Evolutionary conservation across 257 asterid species (phyloP).

Genomic region (Agastache rugosa): DNA sequence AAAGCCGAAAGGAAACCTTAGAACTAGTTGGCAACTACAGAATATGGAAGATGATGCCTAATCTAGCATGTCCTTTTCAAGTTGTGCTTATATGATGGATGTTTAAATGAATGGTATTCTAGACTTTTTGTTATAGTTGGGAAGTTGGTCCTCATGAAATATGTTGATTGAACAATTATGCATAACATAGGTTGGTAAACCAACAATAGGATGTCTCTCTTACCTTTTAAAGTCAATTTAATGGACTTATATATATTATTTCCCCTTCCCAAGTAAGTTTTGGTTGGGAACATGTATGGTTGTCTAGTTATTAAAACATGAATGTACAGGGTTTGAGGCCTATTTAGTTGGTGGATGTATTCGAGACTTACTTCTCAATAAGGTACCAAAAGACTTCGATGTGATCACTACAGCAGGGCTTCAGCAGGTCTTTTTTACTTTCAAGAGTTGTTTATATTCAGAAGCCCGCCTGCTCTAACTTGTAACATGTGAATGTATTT

Average conservation of each 20-base stretch:
- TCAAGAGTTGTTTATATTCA: slow-evolving; percentile 34
- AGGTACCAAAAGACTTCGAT: slow-evolving; percentile 91
- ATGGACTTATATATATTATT: not conserved
- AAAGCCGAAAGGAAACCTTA: slow-evolving; percentile 19
- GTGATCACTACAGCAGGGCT: slow-evolving; percentile 84
- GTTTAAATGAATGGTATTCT: not conserved
- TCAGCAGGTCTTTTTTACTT: slow-evolving; percentile 50
- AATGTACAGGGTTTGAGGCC: slow-evolving; percentile 74
- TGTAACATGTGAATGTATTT: slow-evolving; percentile 31
- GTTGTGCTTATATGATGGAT: slow-evolving; percentile 17
- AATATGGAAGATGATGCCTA: slow-evolving; percentile 22
- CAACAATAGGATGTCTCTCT: slow-evolving; percentile 19
- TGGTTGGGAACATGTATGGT: slow-evolving; percentile 10
- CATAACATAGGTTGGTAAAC: slow-evolving; percentile 18
- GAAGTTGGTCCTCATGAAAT: slow-evolving; percentile 19
- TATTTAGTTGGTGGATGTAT: slow-evolving; percentile 99
- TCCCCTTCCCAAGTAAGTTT: slow-evolving; percentile 5
- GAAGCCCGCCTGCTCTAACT: slow-evolving; percentile 30
- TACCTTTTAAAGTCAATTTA: slow-evolving; percentile 11
- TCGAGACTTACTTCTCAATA: slow-evolving; percentile 84
- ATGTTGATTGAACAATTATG: slow-evolving; percentile 11
- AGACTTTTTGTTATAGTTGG: not conserved
- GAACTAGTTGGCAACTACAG: slow-evolving; percentile 14
- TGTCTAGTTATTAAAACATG: slow-evolving; percentile 35
- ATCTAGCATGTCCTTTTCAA: slow-evolving; percentile 20